Evolutionary conservation across 768 basidiomycete genomes (phyloP).

Genomic region (Strobilomyces confusus): DNA sequence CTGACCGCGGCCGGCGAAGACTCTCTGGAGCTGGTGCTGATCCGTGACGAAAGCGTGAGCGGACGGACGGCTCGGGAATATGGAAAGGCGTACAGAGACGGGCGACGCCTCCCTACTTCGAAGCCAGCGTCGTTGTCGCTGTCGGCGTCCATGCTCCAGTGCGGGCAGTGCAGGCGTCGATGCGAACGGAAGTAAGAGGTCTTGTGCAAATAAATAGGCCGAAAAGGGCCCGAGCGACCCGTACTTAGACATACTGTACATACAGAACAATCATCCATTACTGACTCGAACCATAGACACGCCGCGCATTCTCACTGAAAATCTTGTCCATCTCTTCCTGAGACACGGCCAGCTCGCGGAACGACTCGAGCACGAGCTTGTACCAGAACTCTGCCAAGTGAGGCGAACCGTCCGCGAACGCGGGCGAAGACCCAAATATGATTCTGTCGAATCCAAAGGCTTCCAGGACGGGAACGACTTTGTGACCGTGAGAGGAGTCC

Average conservation of each 20-base stretch:
- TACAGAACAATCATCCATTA: constrained; percentile 3
- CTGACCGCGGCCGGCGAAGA: constrained; percentile 48
- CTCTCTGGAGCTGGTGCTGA: constrained; percentile 58
- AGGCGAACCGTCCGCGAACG: constrained; percentile 42
- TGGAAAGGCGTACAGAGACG: constrained; percentile 35
- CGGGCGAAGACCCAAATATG: constrained; percentile 75
- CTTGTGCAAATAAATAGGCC: no score
- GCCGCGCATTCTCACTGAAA: constrained; percentile 51
- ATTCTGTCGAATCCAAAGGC: constrained; percentile 84
- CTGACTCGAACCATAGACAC: constrained; percentile 33
- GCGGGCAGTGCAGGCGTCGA: neutral
- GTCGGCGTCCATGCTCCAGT: constrained; percentile 6
- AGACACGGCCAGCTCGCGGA: constrained; percentile 76
- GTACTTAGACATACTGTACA: no score
- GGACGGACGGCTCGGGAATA: neutral
- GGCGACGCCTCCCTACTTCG: constrained; percentile 31
- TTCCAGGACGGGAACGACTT: constrained; percentile 79
- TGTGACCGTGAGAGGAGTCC: neutral
- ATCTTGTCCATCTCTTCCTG: constrained; percentile 74
- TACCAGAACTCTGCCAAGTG: constrained; percentile 72
- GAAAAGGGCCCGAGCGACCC: no score
- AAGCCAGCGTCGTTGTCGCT: constrained; percentile 26
- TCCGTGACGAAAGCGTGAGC: neutral
- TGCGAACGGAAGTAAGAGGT: no score
- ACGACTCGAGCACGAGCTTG: constrained; percentile 70